Conservation (phyloP, 331 rosid genomes). For the Arachis monticola region DNA sequence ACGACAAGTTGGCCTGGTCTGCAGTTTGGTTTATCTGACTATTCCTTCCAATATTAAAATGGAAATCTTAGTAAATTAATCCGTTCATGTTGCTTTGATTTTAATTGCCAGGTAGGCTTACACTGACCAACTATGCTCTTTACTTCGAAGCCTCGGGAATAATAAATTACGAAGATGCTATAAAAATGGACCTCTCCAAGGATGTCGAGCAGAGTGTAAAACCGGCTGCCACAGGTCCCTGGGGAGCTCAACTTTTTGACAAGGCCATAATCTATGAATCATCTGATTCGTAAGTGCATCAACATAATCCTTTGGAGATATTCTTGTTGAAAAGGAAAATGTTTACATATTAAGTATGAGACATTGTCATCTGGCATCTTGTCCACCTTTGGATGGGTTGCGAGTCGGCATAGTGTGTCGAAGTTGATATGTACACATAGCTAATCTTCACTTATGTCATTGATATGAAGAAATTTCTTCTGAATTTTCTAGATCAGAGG, state of each 20-base stretch:
- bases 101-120: slow-evolving; percentile 81
- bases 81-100: slow-evolving; percentile 20
- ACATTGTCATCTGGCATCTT: too few relatives aligned
- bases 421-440: neutral
- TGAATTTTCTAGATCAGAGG: slow-evolving; percentile 66
- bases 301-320: neutral
- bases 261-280: slow-evolving; percentile 82
- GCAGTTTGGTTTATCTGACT: slow-evolving; percentile 37
- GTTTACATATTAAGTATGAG: too few relatives aligned
- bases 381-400: too few relatives aligned
- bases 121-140: slow-evolving; percentile 82
- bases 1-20: slow-evolving; percentile 91
- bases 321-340: too few relatives aligned
- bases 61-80: slow-evolving; percentile 2
- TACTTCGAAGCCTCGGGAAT: slow-evolving; percentile 93
- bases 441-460: neutral
- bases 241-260: slow-evolving; percentile 97
- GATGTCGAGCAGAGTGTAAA: slow-evolving; percentile 60
- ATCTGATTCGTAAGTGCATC: slow-evolving; percentile 60
- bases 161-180: slow-evolving; percentile 72
- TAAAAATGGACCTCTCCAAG: slow-evolving; percentile 75
- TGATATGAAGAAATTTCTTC: slow-evolving; percentile 10
- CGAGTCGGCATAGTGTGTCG: too few relatives aligned
- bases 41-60: slow-evolving; percentile 6
- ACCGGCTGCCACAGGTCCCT: slow-evolving; percentile 84